Base-by-base conservation (phyloP, 495 filamentous ascomycete genomes). In the Penicillium salamii region DNA sequence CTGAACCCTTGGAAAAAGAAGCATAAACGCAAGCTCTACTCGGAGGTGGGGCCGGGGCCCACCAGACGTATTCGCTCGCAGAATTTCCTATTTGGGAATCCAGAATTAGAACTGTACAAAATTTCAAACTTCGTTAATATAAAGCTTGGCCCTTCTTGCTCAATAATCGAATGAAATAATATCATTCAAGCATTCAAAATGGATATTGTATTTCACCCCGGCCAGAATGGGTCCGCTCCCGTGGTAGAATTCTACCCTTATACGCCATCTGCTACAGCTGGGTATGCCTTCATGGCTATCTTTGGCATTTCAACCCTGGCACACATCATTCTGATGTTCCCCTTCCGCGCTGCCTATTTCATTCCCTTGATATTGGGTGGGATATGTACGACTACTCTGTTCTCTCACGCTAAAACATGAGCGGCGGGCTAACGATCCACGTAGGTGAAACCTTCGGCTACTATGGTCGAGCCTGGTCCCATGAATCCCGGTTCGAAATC, bases 361-460 rank as follows among this genome's bases (percentile, higher is more conserved):
- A 73, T 80, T 23, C 72, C 77, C 0, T 77, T 85, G 26, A 45
- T 78, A 21, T 48, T 84, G 19, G 80, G 82, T n/a, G 79, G 77
- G 21, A 52, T 80, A 23, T 77, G 81, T 84, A 72, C 46, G 78
- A 63, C 4, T 19, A n/a, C n/a, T n/a, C n/a, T n/a, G n/a, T n/a
- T 15, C 35, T 21, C 20, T 23, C 24, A 17, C 32, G 31, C 4
- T 4, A 3, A 7, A 14, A 46, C 3, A 3, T 37, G 11, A 38
- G 0, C 18, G 14, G 14, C 3, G 7, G 0, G 43, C 42, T 49
- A 32, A 52, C 19, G 17, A 21, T 29, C 23, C 29, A 8, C 28
- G 9, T 42, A 76, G 74, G 68, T 42, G 74, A 79, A 61, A 58
- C 70, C 44, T 71, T 70, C 41, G 74, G 72, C 35, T 77, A 79